These are phyloP conservation scores for Auricularia sp. DNA, from an alignment of 768 basidiomycete genomes.

Conservation along the genomic window DNA sequence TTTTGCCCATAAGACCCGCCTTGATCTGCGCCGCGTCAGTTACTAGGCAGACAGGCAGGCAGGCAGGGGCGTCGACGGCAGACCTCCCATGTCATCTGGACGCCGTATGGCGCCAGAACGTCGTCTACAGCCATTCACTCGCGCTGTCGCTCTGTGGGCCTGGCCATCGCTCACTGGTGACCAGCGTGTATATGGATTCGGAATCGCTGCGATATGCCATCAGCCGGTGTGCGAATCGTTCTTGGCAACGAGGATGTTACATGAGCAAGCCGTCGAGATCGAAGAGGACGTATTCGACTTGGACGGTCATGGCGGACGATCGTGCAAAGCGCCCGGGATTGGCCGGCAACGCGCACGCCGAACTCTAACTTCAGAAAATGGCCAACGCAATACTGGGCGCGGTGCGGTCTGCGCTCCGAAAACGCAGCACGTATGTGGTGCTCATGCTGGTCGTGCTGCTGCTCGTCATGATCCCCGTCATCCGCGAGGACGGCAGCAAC, in stretches of 20 bases:
- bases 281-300: constrained; percentile 56
- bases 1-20: constrained; percentile 81
- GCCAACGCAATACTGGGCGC: not conserved
- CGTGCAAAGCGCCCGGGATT: no score
- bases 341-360: no score
- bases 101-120: constrained; percentile 61
- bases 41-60: no score
- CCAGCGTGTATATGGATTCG: constrained; percentile 64
- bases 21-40: constrained; percentile 36
- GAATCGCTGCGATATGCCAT: constrained; percentile 32
- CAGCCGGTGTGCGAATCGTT: no score
- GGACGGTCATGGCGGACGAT: not conserved
- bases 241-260: constrained; percentile 2
- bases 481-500: not conserved
- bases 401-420: not conserved
- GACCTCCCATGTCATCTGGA: constrained; percentile 68
- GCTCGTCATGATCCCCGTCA: not conserved
- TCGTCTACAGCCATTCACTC: constrained; percentile 35
- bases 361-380: not conserved
- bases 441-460: not conserved
- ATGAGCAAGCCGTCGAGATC: constrained; percentile 55
- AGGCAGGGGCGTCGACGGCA: not conserved
- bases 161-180: constrained; percentile 48
- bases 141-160: no score
- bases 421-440: not conserved